phyloP scores from a whole-genome alignment of 768 basidiomycete species.

The Auricularia sp. region DNA sequence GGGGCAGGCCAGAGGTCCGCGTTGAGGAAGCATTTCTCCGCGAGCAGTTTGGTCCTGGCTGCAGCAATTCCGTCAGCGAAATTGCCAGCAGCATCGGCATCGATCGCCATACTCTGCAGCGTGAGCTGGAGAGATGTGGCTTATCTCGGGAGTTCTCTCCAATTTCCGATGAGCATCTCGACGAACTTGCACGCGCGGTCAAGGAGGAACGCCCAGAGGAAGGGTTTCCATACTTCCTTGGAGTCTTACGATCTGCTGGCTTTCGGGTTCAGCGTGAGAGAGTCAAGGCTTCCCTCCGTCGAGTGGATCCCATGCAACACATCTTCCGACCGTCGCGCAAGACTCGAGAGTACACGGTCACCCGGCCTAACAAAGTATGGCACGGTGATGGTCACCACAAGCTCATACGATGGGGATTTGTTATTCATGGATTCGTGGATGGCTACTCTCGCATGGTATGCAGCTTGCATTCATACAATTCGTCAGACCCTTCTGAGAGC shows the following conservation, averaged over 20 bases:
- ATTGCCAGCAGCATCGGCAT: neutral
- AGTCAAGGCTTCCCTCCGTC: neutral
- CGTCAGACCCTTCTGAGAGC: neutral
- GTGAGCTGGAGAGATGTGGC: neutral
- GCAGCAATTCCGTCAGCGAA: neutral
- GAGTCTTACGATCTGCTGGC: neutral
- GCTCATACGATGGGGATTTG: conserved; percentile 9
- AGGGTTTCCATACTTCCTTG: neutral
- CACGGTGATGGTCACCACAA: conserved; percentile 12
- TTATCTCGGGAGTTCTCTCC: neutral
- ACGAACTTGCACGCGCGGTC: neutral
- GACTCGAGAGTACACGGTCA: neutral
- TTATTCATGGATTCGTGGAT: conserved; percentile 5
- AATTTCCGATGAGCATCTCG: neutral
- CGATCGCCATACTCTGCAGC: neutral
- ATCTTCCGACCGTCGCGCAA: neutral
- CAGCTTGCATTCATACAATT: neutral
- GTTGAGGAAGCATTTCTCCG: neutral
- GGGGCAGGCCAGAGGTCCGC: too few species aligned
- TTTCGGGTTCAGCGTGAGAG: neutral
- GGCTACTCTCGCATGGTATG: conserved; percentile 5
- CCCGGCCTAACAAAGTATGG: conserved; percentile 8
- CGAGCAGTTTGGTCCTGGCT: neutral
- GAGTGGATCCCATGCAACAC: neutral
- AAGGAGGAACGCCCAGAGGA: neutral